A percentile compares a stretch with the other conserved stretches of the same genome.
Conservation (phyloP, 768 basidiomycete genomes). For the Termitomyces sp. region DNA sequence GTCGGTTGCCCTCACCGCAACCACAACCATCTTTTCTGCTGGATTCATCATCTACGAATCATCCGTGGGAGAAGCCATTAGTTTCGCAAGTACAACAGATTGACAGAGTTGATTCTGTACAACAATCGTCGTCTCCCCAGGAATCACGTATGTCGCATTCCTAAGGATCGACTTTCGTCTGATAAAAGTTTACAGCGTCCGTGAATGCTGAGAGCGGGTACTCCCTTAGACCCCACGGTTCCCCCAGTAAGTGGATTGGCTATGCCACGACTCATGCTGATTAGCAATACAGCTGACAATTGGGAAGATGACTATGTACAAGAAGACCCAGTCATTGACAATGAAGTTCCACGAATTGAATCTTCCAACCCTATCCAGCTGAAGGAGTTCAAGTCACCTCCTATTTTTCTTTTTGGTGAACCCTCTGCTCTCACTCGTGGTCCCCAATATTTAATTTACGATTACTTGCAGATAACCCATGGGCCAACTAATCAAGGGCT, state of each 20-base stretch:
- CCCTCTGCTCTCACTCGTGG: background rate
- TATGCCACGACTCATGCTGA: too few relatives aligned
- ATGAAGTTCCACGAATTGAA: background rate
- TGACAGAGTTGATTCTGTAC: background rate
- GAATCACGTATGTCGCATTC: background rate
- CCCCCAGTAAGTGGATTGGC: background rate
- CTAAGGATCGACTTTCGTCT: background rate
- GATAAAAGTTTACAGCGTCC: background rate
- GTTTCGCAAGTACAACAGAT: background rate
- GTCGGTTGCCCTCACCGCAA: background rate
- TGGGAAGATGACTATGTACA: conserved; percentile 2
- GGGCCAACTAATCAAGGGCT: background rate
- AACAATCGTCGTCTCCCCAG: background rate
- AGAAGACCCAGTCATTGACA: background rate
- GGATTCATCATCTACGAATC: background rate
- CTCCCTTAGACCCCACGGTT: background rate
- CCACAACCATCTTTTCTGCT: too few relatives aligned
- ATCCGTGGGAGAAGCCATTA: background rate
- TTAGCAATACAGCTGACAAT: background rate
- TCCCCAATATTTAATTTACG: background rate
- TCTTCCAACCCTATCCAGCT: background rate
- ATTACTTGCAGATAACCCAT: background rate
- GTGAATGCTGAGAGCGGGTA: background rate
- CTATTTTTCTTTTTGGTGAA: background rate
- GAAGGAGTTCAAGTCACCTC: background rate